Conservation (phyloP, 306 rosid genomes). For the Purshia tridentata region DNA sequence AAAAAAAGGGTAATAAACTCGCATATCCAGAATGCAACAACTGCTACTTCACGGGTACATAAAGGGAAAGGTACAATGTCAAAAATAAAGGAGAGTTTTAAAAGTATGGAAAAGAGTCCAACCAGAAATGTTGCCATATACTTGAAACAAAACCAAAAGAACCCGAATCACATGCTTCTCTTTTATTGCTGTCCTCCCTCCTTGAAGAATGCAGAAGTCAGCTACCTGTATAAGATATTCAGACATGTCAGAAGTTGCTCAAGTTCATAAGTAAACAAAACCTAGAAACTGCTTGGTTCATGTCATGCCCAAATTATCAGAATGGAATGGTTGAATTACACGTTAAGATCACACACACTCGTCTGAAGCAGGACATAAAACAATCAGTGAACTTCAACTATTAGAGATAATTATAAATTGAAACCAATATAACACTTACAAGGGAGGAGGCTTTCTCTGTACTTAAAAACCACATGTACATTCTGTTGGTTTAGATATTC, state of each 20-base stretch:
- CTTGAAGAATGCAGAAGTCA: constrained; percentile 9
- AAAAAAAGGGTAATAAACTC: neutral
- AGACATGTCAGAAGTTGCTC: neutral
- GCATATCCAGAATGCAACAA: constrained; percentile 2
- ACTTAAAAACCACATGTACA: constrained; percentile 16
- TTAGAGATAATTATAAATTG: neutral
- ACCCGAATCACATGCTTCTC: neutral
- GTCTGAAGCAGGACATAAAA: neutral
- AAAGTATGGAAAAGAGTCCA: neutral
- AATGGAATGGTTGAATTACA: neutral
- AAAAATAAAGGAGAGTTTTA: neutral
- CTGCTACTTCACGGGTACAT: neutral
- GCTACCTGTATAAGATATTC: constrained; percentile 23
- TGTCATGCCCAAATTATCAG: neutral
- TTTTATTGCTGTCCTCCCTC: neutral
- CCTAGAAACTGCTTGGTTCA: neutral
- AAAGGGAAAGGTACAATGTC: neutral
- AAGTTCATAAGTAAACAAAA: neutral
- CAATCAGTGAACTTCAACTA: neutral
- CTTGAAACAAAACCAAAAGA: neutral
- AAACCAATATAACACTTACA: constrained; percentile 21
- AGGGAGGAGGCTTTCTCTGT: constrained; percentile 26
- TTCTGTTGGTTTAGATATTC: neutral
- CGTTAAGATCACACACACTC: neutral
- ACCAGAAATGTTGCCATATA: constrained; percentile 2